Base-by-base conservation (phyloP, 2,329 filamentous ascomycete genomes). In the Penicillium sp. region DNA sequence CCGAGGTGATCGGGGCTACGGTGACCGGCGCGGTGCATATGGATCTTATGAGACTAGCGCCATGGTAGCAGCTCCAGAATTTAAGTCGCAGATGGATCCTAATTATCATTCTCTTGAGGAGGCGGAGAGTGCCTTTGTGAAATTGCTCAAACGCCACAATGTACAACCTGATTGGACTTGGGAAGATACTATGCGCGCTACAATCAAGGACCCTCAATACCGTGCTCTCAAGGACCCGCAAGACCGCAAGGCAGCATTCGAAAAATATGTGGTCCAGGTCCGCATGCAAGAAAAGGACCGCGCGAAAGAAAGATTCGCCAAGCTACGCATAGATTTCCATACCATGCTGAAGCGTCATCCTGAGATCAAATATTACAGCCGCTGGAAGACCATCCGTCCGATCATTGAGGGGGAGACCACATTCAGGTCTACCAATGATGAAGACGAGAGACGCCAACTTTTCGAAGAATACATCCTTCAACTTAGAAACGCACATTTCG, bases 311-410 rank as follows among this genome's bases (percentile, higher is more conserved):
- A 88, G 94, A 70, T 82, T 96, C 73, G 82, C 90, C 65, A 97
- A 97, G 78, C 82, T 97, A 68, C 90, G 91, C 67, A 83, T 89
- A 73, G 94, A 97, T 79, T 99, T 99, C 74, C 88, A 89, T 63
- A 92, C 87, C 51, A 99, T 99, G 94, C 83, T 99, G 62, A 91
- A 88, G 75, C 92, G 91, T 62, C 93, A 99, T 73, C 91, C 92
- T 57, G 94, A 99, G 74, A 97, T 99, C 74, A 94, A 92, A 74
- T 86, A 97, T 72, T 97, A 95, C 74, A 97, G 93, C 39, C 88
- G 91, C 58, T 99, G 94, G 94, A 96, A 91, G 81, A 97, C 91
- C 14, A 94, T 93, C 49, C 87, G 90, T 46, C 91, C 91, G 9
- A 95, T 97, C 61, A 91, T 99, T 59, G 91, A 97, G 74, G 89